phyloP scores from a whole-genome alignment of 306 rosid genomes.

The Oxytropis ochrocephala region DNA sequence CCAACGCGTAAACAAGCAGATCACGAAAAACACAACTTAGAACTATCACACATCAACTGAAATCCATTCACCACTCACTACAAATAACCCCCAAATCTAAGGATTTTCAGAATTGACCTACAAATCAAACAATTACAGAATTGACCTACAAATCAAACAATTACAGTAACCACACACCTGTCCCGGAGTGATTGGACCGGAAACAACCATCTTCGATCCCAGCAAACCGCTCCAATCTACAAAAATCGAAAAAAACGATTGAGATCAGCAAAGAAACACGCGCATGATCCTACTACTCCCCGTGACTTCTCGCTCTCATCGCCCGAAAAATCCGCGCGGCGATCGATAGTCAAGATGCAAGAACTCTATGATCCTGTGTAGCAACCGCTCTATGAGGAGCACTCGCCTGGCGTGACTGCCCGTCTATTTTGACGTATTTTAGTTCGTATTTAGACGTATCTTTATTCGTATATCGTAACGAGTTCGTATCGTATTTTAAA shows the following conservation, averaged over 20 bases:
- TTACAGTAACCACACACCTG: slow-evolving; percentile 42
- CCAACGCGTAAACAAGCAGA: slow-evolving; percentile 19
- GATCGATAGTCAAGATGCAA: too few relatives aligned
- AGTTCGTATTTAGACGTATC: too few relatives aligned
- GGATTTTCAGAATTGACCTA: too few relatives aligned
- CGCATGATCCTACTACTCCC: too few relatives aligned
- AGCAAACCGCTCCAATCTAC: slow-evolving; percentile 38
- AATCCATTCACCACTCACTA: neutral
- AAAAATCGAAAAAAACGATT: neutral
- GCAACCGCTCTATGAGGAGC: too few relatives aligned
- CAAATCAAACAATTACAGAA: neutral
- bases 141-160: neutral
- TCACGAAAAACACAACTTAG: neutral
- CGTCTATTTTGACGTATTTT: too few relatives aligned
- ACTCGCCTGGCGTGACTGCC: too few relatives aligned
- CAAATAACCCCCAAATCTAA: neutral
- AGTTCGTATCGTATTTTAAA: too few relatives aligned
- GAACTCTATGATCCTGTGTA: too few relatives aligned
- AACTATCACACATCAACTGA: neutral
- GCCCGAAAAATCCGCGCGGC: too few relatives aligned
- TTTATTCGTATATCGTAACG: too few relatives aligned
- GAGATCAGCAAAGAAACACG: neutral
- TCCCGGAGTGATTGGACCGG: slow-evolving; percentile 68
- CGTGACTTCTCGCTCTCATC: too few relatives aligned
- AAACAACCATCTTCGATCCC: slow-evolving; percentile 59